Base-by-base conservation (phyloP, 164 flowering plant species). In the Liquidambar formosana region DNA sequence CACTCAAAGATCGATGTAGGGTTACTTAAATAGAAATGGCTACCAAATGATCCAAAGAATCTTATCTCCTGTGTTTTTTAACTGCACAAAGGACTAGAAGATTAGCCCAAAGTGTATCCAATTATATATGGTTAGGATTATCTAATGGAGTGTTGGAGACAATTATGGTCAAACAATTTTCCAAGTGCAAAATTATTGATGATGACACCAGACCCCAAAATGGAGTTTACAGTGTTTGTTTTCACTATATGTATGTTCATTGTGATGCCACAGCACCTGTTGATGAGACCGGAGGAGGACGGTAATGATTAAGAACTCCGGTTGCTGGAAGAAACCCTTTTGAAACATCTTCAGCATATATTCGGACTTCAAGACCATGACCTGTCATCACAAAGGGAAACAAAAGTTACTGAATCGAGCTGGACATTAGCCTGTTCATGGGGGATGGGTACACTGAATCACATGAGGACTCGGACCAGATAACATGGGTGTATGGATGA, bases 271-370 rank as follows among this genome's bases (percentile, higher is more conserved):
- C 45, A 62, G 62, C 64, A 93, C 99, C 95, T 79, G 88, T 79
- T 68, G 93, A 75, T 45, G 97, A 84, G 44, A 63, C 86, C 60
- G 90, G 82, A 70, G 84, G 89, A 66, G 97, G 99, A 61, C 68
- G 81, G 76, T 93, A 96, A 77, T 90, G 95, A 75, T 91, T 93
- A 77, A 96, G 98, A 71, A 84, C 79, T 68, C 98, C 98, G 67
- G 99, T 87, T 63, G 99, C 96, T 51, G 99, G 99, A 74, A 96
- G 99, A 81, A 93, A 96, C 67, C 99, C 98, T 81, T 86, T 96
- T 5, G 93, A 83, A 75, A 96, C 99, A 85, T 93, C 93, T 83
- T 96, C 99, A 69, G 99, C 99, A 85, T 91, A 96, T 75, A 96
- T 96, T 19, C 98, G 84, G 70, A 97, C 95, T 87, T 93, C 99